phyloP scores from a whole-genome alignment of 2,329 filamentous ascomycete species.

The Trichoderma koningiopsis region DNA sequence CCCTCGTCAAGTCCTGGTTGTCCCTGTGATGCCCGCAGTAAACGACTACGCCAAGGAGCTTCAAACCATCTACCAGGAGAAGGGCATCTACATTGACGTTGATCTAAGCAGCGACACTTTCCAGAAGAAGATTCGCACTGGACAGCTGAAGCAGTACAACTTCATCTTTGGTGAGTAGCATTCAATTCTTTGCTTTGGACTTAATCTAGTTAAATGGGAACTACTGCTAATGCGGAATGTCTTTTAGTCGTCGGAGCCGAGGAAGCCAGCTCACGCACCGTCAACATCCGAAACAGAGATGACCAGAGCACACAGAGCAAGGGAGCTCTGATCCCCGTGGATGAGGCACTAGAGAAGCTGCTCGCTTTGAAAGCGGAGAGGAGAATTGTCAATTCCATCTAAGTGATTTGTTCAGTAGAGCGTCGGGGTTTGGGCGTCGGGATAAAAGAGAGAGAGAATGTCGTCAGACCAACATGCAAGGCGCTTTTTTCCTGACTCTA shows the following conservation, averaged over 20 bases:
- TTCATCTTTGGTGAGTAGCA: slow-evolving; percentile 70
- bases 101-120: slow-evolving; percentile 70
- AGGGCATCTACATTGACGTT: slow-evolving; percentile 68
- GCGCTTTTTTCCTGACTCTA: neutral
- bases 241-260: slow-evolving; percentile 61
- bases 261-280: slow-evolving; percentile 60
- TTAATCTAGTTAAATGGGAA: slow-evolving; percentile 24
- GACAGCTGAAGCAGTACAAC: slow-evolving; percentile 80
- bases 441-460: neutral
- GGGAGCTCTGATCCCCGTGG: slow-evolving; percentile 59
- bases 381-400: slow-evolving; percentile 42
- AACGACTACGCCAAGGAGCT: slow-evolving; percentile 78
- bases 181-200: neutral
- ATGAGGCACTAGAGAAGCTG: slow-evolving; percentile 60
- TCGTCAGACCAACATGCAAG: slow-evolving; percentile 7
- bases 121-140: slow-evolving; percentile 86
- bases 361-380: slow-evolving; percentile 53
- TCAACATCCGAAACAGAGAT: slow-evolving; percentile 66
- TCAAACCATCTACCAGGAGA: slow-evolving; percentile 65
- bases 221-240: neutral
- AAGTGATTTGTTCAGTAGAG: slow-evolving; percentile 20
- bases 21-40: slow-evolving; percentile 72
- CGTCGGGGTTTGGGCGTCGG: neutral
- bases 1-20: slow-evolving; percentile 70
- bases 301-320: slow-evolving; percentile 63